Evolutionary conservation across 2,329 filamentous ascomycete species (phyloP).

Genomic region (Venturia aucupariae): DNA sequence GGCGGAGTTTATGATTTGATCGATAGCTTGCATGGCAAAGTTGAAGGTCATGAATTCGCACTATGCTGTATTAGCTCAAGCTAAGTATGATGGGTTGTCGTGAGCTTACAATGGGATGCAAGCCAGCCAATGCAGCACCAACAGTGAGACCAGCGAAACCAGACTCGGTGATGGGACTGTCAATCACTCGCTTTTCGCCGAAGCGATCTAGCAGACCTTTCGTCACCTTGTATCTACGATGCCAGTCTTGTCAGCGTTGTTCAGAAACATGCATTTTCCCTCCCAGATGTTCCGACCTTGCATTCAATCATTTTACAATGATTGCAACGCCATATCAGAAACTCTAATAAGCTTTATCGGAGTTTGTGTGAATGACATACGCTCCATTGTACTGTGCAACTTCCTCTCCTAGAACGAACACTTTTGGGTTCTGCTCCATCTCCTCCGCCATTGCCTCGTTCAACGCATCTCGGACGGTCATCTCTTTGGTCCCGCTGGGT

Average conservation of each 20-base stretch:
- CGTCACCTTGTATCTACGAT: conserved; percentile 82
- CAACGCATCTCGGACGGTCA: conserved; percentile 92
- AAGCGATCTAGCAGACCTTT: conserved; percentile 96
- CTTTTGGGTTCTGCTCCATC: conserved; percentile 87
- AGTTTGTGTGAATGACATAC: conserved; percentile 35
- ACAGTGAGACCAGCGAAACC: conserved; percentile 91
- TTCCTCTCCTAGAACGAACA: conserved; percentile 94
- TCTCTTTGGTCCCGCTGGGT: conserved; percentile 65
- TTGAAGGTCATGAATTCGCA: conserved; percentile 99
- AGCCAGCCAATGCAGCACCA: conserved; percentile 85
- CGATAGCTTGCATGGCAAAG: conserved; percentile 99
- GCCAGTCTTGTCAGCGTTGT: conserved; percentile 28
- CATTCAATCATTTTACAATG: neutral
- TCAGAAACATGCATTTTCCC: neutral
- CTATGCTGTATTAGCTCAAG: conserved; percentile 39
- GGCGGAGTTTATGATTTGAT: conserved; percentile 98
- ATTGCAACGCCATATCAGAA: neutral
- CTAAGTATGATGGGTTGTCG: neutral
- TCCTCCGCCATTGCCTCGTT: conserved; percentile 98
- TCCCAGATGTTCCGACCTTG: neutral
- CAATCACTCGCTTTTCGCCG: conserved; percentile 93
- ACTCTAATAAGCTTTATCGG: conserved; percentile 14
- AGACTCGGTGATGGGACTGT: conserved; percentile 96
- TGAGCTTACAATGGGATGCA: conserved; percentile 76
- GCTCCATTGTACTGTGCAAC: conserved; percentile 99